A percentile compares a stretch with the other conserved stretches of the same genome.
These are phyloP conservation scores for Stenocarpella maydis DNA, from an alignment of 2,329 filamentous ascomycete genomes.

Conservation along the genomic window DNA sequence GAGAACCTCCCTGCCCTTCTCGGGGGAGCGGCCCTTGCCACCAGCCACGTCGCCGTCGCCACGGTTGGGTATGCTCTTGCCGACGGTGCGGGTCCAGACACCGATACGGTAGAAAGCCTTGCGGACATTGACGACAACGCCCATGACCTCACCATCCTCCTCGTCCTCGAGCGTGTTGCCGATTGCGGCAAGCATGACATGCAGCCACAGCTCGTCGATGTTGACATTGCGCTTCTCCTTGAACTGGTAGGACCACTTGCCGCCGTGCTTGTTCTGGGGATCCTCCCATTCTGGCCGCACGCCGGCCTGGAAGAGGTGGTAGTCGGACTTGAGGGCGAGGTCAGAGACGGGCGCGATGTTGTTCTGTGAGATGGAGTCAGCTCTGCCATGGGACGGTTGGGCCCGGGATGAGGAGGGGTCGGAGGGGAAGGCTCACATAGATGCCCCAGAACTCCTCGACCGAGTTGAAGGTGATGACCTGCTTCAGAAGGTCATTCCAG, in stretches of 20 bases:
- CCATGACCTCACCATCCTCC: constrained; percentile 97
- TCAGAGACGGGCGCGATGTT: constrained; percentile 97
- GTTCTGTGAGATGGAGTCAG: constrained; percentile 68
- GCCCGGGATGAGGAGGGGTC: not conserved
- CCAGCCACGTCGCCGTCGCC: constrained; percentile 76
- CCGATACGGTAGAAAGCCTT: constrained; percentile 98
- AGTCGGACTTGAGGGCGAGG: constrained; percentile 96
- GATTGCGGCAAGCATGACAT: constrained; percentile 95
- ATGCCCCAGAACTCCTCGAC: constrained; percentile 99
- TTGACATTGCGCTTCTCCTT: constrained; percentile 92
- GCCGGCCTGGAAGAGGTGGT: constrained; percentile 98
- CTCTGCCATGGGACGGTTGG: constrained; percentile 16
- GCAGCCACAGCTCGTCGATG: constrained; percentile 95
- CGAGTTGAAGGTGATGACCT: constrained; percentile 98
- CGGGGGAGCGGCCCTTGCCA: constrained; percentile 77
- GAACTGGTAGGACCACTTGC: constrained; percentile 99
- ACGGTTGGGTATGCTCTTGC: constrained; percentile 80
- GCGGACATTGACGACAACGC: constrained; percentile 97
- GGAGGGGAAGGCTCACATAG: constrained; percentile 74
- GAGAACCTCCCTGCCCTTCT: constrained; percentile 87
- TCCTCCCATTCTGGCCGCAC: constrained; percentile 99
- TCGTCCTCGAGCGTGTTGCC: constrained; percentile 97
- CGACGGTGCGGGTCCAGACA: constrained; percentile 95
- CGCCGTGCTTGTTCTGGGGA: constrained; percentile 97
- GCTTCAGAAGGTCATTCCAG: constrained; percentile 98